phyloP scores from a whole-genome alignment of 345 rosid genomes.

The Gossypium raimondii region DNA sequence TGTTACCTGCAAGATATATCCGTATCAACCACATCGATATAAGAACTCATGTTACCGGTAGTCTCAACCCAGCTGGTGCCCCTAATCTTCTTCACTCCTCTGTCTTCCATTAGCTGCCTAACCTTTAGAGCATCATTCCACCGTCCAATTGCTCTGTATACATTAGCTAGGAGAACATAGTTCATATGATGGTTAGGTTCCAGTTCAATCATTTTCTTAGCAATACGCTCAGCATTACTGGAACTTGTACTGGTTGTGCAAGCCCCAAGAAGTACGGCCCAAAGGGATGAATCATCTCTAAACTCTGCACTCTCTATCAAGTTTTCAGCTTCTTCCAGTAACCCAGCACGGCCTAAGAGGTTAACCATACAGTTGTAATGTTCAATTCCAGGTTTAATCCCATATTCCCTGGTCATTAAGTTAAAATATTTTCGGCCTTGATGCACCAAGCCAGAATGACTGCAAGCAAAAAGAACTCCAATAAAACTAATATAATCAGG shows the following conservation, averaged over 20 bases:
- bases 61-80: slow-evolving; percentile 70
- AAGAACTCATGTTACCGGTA: slow-evolving; percentile 13
- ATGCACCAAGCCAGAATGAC: slow-evolving; percentile 72
- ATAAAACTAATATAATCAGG: slow-evolving; percentile 79
- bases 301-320: slow-evolving; percentile 60
- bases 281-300: slow-evolving; percentile 61
- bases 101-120: slow-evolving; percentile 59
- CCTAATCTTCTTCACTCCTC: slow-evolving; percentile 54
- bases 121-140: slow-evolving; percentile 73
- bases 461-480: slow-evolving; percentile 82
- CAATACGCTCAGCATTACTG: slow-evolving; percentile 66
- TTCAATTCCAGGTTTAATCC: slow-evolving; percentile 68
- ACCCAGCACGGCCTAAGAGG: slow-evolving; percentile 85
- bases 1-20: background rate
- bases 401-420: slow-evolving; percentile 43
- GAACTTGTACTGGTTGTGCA: slow-evolving; percentile 49
- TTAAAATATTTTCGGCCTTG: slow-evolving; percentile 54
- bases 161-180: slow-evolving; percentile 72
- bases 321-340: slow-evolving; percentile 73
- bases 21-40: slow-evolving; percentile 6
- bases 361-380: slow-evolving; percentile 90
- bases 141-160: slow-evolving; percentile 64
- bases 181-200: slow-evolving; percentile 70
- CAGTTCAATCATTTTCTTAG: slow-evolving; percentile 62
- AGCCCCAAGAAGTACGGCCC: slow-evolving; percentile 91